Evolutionary conservation across 768 basidiomycete species (phyloP), one percentile per base, ranked within the genome.

Genomic region (Rhodotorula diobovata): DNA sequence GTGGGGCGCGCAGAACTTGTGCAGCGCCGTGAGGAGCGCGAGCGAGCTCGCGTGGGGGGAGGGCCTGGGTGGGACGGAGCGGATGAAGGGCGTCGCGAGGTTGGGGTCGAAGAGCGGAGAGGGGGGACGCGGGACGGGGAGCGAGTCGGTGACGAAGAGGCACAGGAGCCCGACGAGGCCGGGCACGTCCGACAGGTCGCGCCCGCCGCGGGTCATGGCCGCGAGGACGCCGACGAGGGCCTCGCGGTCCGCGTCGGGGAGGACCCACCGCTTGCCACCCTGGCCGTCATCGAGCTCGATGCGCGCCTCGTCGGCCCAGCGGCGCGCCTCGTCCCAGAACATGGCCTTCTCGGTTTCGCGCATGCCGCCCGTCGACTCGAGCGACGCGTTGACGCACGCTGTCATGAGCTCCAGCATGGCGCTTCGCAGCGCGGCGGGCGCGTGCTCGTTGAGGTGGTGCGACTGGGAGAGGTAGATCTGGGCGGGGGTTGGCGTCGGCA

Each of bases 1-100:
- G 56, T 76, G 72, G 21, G 76, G 71, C 9, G 75, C 72, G 35
- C 73, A 76, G 73, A 77, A 79, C 56, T 75, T 75, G 72, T 78
- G 78, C n/a, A 76, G 62, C 34, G 69, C 57, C 37, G 72, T 74
- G 66, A 79, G 74, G 57, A 79, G 76, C 0, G 74, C 63, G 61
- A 77, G 72, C 20, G 77, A 64, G 35, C 61, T 66, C 9, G 73
- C 61, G 64, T 76, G 76, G 0, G 63, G 70, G 1, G 72, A 62
- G 20, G 73, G 63, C 14, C 50, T 55, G n/a, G 67, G 57, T n/a
- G 72, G 68, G 2, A 69, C 56, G 35, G 66, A 50, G 28, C 66
- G 62, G 21, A 71, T 67, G 72, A 77, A 77, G n/a, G 78, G 68
- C n/a, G 78, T 77, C 5, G 61, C 41, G 30, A 78, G 59, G 35